Conservation (phyloP, 2,329 filamentous ascomycete genomes). For the Sporothrix phasma region DNA sequence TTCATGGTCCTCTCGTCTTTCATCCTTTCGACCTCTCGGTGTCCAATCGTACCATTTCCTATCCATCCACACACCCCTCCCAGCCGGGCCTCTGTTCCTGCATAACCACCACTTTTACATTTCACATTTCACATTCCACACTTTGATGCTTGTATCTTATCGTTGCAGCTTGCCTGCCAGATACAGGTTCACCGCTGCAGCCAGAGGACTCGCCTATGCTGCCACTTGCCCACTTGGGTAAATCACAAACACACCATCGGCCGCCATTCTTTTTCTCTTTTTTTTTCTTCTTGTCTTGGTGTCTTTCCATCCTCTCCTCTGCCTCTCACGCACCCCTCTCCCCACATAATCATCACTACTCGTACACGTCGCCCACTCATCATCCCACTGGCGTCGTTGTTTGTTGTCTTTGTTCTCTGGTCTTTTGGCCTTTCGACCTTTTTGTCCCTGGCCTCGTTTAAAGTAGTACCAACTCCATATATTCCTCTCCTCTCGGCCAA, state of each 20-base stretch:
- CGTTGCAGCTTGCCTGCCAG: conserved; percentile 1
- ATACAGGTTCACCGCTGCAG: background rate
- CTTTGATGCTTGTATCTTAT: too few relatives aligned
- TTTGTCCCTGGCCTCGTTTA: background rate
- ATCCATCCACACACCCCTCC: background rate
- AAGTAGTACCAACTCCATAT: background rate
- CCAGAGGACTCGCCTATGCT: background rate
- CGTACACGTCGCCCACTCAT: background rate
- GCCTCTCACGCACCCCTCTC: background rate
- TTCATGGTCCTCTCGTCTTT: background rate
- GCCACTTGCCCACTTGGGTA: background rate
- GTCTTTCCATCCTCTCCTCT: background rate
- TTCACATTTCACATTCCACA: too few relatives aligned
- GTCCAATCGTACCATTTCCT: background rate
- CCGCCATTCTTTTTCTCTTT: too few relatives aligned
- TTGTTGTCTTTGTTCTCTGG: background rate
- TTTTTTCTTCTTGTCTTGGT: background rate
- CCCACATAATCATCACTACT: background rate
- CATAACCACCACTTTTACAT: background rate
- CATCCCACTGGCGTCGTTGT: too few relatives aligned
- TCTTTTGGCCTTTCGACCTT: too few relatives aligned
- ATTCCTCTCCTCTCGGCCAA: background rate
- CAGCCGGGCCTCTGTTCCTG: conserved; percentile 7
- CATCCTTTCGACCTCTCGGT: background rate
- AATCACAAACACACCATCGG: background rate